phyloP scores from a whole-genome alignment of 768 basidiomycete species.

The Boletus patriciae region DNA sequence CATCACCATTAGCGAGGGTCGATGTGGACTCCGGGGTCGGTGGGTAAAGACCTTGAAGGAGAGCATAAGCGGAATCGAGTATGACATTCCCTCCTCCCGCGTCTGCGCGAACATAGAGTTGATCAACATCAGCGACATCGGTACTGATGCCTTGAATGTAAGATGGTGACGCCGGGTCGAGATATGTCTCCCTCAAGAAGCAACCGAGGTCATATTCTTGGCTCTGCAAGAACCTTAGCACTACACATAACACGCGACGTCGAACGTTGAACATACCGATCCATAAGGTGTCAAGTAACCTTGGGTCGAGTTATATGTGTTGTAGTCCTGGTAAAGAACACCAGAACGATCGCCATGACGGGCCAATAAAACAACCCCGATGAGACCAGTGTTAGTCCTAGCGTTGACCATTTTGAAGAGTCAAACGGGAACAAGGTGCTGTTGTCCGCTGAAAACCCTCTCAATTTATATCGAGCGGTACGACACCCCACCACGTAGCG shows the following conservation, averaged over 20 bases:
- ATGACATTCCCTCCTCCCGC: conserved; percentile 57
- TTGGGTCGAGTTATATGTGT: conserved; percentile 58
- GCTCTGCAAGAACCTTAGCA: conserved; percentile 5
- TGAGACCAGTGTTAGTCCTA: conserved; percentile 39
- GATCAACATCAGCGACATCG: too few relatives aligned
- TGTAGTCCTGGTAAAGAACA: conserved; percentile 70
- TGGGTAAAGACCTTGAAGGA: conserved; percentile 84
- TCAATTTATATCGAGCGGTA: conserved; percentile 8
- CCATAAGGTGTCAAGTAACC: conserved; percentile 42
- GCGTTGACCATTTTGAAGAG: conserved; percentile 24
- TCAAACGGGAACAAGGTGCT: background rate
- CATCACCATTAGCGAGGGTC: conserved; percentile 70
- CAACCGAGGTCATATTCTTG: too few relatives aligned
- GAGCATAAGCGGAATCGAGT: conserved; percentile 79
- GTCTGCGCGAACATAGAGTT: too few relatives aligned
- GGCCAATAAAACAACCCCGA: conserved; percentile 72
- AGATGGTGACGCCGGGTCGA: too few relatives aligned
- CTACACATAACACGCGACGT: background rate
- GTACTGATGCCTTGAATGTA: too few relatives aligned
- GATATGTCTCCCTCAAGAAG: too few relatives aligned
- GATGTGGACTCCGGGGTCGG: conserved; percentile 65
- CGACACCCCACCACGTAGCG: too few relatives aligned
- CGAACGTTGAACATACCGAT: conserved; percentile 48
- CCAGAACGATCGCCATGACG: conserved; percentile 71
- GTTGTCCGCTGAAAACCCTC: background rate